Conservation (phyloP, 805 yeast species). For the Candida verbasci region DNA sequence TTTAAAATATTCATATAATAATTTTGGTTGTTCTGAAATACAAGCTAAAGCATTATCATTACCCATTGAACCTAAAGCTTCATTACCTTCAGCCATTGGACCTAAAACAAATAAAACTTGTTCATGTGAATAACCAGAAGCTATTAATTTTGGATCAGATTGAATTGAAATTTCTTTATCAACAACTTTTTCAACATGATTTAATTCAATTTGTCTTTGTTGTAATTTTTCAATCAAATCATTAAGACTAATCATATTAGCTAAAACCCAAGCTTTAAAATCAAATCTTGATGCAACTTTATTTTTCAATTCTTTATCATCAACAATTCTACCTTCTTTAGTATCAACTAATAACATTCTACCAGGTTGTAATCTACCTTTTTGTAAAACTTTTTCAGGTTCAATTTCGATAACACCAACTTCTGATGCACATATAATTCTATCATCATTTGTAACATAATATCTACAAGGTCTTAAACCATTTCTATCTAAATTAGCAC, state of each 20-base stretch:
- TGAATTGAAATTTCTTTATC: conserved; percentile 48
- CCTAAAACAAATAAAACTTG: conserved; percentile 78
- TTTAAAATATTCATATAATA: conserved; percentile 89
- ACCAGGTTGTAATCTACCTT: conserved; percentile 95
- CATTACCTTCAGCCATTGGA: conserved; percentile 96
- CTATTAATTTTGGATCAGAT: conserved; percentile 75
- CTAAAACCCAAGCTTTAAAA: conserved; percentile 89
- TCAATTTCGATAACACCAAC: conserved; percentile 94
- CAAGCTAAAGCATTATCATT: conserved; percentile 96
- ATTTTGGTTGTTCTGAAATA: conserved; percentile 84
- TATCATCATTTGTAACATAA: conserved; percentile 89
- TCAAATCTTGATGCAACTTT: conserved; percentile 79
- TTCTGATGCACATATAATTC: conserved; percentile 96
- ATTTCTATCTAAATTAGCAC: conserved; percentile 96
- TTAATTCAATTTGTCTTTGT: conserved; percentile 26
- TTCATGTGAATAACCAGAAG: conserved; percentile 93
- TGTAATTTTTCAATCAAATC: conserved; percentile 64
- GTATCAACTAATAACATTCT: conserved; percentile 95
- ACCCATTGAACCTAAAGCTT: conserved; percentile 98
- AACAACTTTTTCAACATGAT: conserved; percentile 16
- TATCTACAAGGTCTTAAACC: conserved; percentile 98
- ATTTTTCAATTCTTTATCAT: conserved; percentile 81
- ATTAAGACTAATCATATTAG: conserved; percentile 79
- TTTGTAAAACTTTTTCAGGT: conserved; percentile 74
- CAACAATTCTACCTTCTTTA: conserved; percentile 86